A percentile compares a stretch with the other conserved stretches of the same genome.
Conservation (phyloP, 2,329 filamentous ascomycete genomes). For the Blumeria graminis region DNA sequence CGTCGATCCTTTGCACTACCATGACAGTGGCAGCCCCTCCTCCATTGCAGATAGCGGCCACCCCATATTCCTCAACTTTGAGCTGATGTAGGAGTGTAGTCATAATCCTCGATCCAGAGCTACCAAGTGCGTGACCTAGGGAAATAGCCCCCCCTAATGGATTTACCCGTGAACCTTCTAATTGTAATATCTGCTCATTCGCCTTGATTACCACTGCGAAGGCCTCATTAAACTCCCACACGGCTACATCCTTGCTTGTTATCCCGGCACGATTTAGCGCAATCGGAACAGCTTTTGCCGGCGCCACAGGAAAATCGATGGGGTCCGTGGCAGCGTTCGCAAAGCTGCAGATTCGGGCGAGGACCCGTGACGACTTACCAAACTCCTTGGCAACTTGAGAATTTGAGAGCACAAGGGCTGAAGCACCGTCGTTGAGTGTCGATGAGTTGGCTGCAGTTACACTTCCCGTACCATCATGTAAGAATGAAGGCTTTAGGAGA, state of each 20-base stretch:
- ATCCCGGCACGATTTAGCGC: conserved; percentile 76
- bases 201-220: conserved; percentile 91
- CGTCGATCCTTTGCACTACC: conserved; percentile 62
- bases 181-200: conserved; percentile 44
- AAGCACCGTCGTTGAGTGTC: conserved; percentile 84
- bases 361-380: conserved; percentile 49
- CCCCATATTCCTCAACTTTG: conserved; percentile 74
- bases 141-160: conserved; percentile 78
- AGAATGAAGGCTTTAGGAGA: conserved; percentile 74
- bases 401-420: conserved; percentile 65
- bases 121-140: conserved; percentile 74
- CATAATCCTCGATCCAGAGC: conserved; percentile 76
- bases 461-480: conserved; percentile 62
- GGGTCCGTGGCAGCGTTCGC: conserved; percentile 80
- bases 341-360: conserved; percentile 67
- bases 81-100: conserved; percentile 80
- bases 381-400: conserved; percentile 61
- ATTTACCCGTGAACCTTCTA: conserved; percentile 62
- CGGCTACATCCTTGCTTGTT: conserved; percentile 67
- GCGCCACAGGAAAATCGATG: conserved; percentile 85
- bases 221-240: conserved; percentile 98
- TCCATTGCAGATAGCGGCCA: conserved; percentile 91
- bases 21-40: conserved; percentile 80
- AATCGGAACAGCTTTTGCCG: conserved; percentile 75
- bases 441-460: conserved; percentile 90